Evolutionary conservation across 2,329 filamentous ascomycete species (phyloP), one percentile per base, ranked within the genome.

Genomic region (Cadophora gregata): DNA sequence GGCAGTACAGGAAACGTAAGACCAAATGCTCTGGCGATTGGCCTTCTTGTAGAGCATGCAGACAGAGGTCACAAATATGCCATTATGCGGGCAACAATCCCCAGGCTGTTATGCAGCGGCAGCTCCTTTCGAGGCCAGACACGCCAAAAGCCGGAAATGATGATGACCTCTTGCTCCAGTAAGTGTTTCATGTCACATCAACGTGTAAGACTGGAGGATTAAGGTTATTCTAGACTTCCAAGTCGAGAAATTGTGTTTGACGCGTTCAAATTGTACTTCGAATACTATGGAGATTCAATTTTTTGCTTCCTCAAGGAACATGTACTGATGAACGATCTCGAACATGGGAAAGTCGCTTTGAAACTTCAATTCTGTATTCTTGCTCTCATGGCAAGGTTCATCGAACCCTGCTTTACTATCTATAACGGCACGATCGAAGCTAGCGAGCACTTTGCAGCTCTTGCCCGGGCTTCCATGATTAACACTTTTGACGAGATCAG

Each of bases 1-100:
- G 55, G 45, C 48, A 25, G 25, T 21, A 24, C 48, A 62, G 59
- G 21, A 62, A 62, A 25, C 42, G 45, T 29, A 62, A 62, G 31
- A 53, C 45, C 42, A 62, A 62, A 19, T 62, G 59, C 47, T 62
- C 59, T n/a, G 59, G 59, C 10, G 59, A 62, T 38, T 62, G 59
- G 59, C 59, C 59, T 19, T 62, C 59, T 6, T 62, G 59, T 27
- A 50, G 31, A 31, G 59, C 59, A 62, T 62, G 59, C n/a, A 62
- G 25, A 27, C 45, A 51, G 29, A 62, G 59, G 38, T 51, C 45
- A 24, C 45, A 53, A 27, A 16, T 38, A 6, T 62, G 59, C 8
- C 45, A 62, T 1, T 62, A 62, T 62, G 47, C 42, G 21, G 59
- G 59, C 29, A 62, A 51, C 9, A 53, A 62, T 12, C 59, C 59